phyloP scores from a whole-genome alignment of 108 stramenopile genomes.

The Discostella pseudostelligera region DNA sequence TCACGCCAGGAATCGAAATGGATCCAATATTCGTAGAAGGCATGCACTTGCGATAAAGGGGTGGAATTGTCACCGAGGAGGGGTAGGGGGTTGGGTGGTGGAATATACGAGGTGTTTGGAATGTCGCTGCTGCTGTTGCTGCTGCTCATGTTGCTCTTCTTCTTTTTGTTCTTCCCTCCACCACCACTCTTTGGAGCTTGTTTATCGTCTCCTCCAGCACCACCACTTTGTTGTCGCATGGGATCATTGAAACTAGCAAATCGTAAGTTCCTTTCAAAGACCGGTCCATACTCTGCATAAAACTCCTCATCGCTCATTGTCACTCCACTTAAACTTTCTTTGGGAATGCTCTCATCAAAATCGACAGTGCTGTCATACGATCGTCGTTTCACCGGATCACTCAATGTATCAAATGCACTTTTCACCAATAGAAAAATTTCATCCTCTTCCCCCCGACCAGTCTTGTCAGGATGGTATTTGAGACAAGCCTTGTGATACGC shows the following conservation, averaged over 20 bases:
- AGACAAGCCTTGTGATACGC: slow-evolving; percentile 85
- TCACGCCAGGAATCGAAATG: slow-evolving; percentile 97
- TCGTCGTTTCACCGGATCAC: slow-evolving; percentile 74
- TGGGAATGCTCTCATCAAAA: slow-evolving; percentile 95
- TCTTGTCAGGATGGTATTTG: slow-evolving; percentile 88
- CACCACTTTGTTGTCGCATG: slow-evolving; percentile 18
- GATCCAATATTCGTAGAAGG: slow-evolving; percentile 97
- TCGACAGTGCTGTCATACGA: slow-evolving; percentile 93
- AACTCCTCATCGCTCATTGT: slow-evolving; percentile 46
- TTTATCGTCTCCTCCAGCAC: slow-evolving; percentile 23
- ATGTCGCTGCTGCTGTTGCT: slow-evolving; percentile 1
- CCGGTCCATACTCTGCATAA: slow-evolving; percentile 72
- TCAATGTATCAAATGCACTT: slow-evolving; percentile 91
- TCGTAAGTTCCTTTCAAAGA: slow-evolving; percentile 92
- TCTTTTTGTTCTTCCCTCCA: slow-evolving; percentile 43
- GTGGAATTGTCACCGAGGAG: slow-evolving; percentile 86
- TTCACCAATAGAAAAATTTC: slow-evolving; percentile 94
- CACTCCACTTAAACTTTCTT: slow-evolving; percentile 37
- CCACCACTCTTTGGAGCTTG: no score
- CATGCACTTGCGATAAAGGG: slow-evolving; percentile 83
- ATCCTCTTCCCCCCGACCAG: slow-evolving; percentile 86
- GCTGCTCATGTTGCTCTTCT: slow-evolving; percentile 39
- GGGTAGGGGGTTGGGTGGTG: no score
- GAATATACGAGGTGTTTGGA: no score
- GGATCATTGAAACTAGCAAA: slow-evolving; percentile 75